Base-by-base conservation (phyloP, 2,329 filamentous ascomycete genomes). In the Diaporthe sp. region DNA sequence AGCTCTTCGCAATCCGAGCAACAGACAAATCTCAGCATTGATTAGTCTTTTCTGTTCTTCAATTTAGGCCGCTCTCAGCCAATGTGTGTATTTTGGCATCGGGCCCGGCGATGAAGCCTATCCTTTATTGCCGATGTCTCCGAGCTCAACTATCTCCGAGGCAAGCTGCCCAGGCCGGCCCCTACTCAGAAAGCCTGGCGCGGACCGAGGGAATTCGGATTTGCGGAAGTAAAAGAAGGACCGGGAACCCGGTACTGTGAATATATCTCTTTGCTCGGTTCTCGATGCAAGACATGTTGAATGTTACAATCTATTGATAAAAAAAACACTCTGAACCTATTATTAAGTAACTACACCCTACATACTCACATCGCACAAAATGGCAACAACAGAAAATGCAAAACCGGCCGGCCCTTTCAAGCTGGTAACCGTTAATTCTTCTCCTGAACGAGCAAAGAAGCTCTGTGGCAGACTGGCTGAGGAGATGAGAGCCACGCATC, bases 381-480 rank as follows among this genome's bases (percentile, higher is more conserved):
- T 80, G 78, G 42, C 82, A 47, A 12, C 49, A 17, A 55, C 49
- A 22, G 34, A 15, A 70, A 53, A 44, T 4, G 34, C 31, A 74
- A 58, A 68, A 85, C 55, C 28, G 53, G 55, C 88, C 20, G 90
- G 90, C 25, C 91, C 91, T 4, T 94, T 88, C 84, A 89, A 86
- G 79, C 88, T 94, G 17, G 88, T 93, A 42, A 94, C 91, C 2
- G 91, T 94, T 78, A 94, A 94, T 84, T 93, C 89, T 1, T 91
- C 89, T 2, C 92, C 92, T 0, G 92, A 93, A 77, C 87, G 92
- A 74, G 92, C 92, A 47, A 90, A 91, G 83, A 84, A 86, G 10
- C 83, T 94, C 47, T 89, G 93, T 79, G 92, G 92, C 15, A 87
- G 90, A 0, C 83, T 94, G 51, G 86, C 89, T 15, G 90, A 92